Conservation (phyloP, 176 grass and related monocot genomes). For the Phyllostachys edulis region DNA sequence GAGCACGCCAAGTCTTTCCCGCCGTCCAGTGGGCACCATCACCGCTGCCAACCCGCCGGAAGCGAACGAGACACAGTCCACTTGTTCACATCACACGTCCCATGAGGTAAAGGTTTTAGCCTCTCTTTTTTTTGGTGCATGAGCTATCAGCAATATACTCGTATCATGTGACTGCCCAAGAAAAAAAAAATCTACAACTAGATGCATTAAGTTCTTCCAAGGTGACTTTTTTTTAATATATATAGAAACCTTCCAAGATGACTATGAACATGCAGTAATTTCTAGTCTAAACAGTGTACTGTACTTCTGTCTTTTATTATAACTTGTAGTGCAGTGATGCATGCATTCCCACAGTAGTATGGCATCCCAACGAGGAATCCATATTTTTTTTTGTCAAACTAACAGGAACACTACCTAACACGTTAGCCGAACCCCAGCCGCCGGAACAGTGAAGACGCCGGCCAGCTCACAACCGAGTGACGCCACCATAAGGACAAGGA, state of each 20-base stretch:
- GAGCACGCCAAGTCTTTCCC: not conserved
- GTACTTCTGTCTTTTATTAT: not conserved
- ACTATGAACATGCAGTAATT: not conserved
- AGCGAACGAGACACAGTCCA: not conserved
- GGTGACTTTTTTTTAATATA: not conserved
- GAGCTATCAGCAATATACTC: not conserved
- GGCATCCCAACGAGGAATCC: constrained; percentile 21
- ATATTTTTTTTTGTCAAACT: constrained; percentile 28
- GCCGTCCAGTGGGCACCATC: not conserved
- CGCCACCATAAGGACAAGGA: not conserved
- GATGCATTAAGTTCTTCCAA: not conserved
- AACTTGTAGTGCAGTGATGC: not conserved
- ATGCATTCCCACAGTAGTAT: not conserved
- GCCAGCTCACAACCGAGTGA: not conserved
- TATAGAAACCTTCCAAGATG: not conserved
- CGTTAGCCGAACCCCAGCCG: not conserved
- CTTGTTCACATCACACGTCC: constrained; percentile 45
- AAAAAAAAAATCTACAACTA: not conserved
- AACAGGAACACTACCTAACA: constrained; percentile 14
- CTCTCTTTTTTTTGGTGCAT: not conserved
- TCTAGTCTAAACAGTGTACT: not conserved
- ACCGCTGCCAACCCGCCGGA: constrained; percentile 6
- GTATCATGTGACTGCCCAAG: constrained; percentile 20
- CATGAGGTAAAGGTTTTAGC: constrained; percentile 4
- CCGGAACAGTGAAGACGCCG: not conserved